These are phyloP conservation scores for Metschnikowia cerradonensis DNA, from an alignment of 805 yeast species.

Conservation along the genomic window DNA sequence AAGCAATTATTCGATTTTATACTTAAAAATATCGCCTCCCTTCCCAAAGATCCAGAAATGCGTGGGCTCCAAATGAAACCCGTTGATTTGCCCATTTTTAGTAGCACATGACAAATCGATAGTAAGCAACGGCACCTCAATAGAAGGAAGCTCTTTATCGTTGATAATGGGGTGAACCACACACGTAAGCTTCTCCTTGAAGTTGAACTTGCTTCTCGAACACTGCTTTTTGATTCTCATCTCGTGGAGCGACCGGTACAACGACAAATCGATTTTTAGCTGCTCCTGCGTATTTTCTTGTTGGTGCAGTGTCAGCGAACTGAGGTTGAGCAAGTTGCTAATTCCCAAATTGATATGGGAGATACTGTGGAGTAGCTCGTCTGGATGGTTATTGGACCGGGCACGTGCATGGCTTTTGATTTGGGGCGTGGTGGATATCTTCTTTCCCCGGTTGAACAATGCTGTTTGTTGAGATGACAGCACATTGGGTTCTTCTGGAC, in stretches of 20 bases:
- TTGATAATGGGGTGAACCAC: conserved; percentile 35
- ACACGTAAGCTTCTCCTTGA: conserved; percentile 14
- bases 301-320: conserved; percentile 5
- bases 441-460: conserved; percentile 1
- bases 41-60: conserved; percentile 38
- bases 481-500: background rate
- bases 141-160: conserved; percentile 37
- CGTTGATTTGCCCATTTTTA: conserved; percentile 34
- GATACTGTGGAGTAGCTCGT: conserved; percentile 9
- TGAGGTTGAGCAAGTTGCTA: conserved; percentile 13
- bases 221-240: conserved; percentile 34
- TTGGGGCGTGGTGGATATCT: background rate
- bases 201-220: conserved; percentile 15
- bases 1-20: conserved; percentile 13
- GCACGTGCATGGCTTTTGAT: conserved; percentile 7
- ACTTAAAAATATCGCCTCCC: conserved; percentile 39
- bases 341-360: conserved; percentile 17
- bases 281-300: conserved; percentile 18
- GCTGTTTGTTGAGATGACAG: background rate
- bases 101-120: conserved; percentile 32
- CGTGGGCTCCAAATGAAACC: conserved; percentile 25
- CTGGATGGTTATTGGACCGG: conserved; percentile 10
- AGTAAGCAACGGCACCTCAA: conserved; percentile 32
- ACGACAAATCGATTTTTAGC: conserved; percentile 25
- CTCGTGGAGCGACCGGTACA: conserved; percentile 35